phyloP scores from a whole-genome alignment of 768 basidiomycete genomes.

The Cystoderma amianthinum region DNA sequence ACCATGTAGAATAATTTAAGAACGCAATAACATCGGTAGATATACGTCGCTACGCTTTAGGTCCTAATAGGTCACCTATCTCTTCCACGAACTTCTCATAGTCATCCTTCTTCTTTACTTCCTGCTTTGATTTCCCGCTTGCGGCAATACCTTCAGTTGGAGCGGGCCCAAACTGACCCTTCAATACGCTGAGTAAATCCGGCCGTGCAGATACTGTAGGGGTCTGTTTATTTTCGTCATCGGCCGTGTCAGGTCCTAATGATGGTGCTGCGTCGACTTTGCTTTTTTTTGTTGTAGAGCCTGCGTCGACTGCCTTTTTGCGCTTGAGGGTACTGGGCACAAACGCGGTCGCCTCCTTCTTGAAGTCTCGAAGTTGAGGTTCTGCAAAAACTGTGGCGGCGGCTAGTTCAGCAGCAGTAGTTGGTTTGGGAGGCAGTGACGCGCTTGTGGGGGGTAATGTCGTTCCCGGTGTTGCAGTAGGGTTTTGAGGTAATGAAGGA shows the following conservation, averaged over 20 bases:
- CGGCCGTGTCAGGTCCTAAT: conserved; percentile 26
- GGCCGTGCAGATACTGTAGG: conserved; percentile 39
- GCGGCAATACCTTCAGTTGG: conserved; percentile 13
- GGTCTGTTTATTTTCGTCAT: conserved; percentile 19
- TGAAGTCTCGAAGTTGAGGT: conserved; percentile 86
- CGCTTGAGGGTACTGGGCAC: conserved; percentile 79
- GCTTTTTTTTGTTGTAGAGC: too few relatives aligned
- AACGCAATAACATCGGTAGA: not conserved
- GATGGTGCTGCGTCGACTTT: conserved; percentile 64
- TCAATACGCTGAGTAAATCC: conserved; percentile 59
- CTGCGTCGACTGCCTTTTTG: conserved; percentile 41
- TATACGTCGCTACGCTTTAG: conserved; percentile 13
- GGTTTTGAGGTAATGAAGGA: conserved; percentile 38
- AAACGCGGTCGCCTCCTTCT: conserved; percentile 92
- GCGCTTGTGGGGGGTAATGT: conserved; percentile 16
- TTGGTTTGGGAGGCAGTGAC: conserved; percentile 26
- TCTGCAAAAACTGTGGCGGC: conserved; percentile 75
- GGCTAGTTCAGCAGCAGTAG: too few relatives aligned
- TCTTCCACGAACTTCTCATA: conserved; percentile 75
- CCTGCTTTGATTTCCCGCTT: conserved; percentile 13
- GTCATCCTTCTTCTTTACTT: conserved; percentile 55
- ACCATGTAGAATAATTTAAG: not conserved
- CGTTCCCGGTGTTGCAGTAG: conserved; percentile 13
- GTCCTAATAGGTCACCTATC: conserved; percentile 58
- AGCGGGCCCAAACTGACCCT: conserved; percentile 48